phyloP scores from a whole-genome alignment of 139 green algal species.

The Chlamydomonas schloesseri region DNA sequence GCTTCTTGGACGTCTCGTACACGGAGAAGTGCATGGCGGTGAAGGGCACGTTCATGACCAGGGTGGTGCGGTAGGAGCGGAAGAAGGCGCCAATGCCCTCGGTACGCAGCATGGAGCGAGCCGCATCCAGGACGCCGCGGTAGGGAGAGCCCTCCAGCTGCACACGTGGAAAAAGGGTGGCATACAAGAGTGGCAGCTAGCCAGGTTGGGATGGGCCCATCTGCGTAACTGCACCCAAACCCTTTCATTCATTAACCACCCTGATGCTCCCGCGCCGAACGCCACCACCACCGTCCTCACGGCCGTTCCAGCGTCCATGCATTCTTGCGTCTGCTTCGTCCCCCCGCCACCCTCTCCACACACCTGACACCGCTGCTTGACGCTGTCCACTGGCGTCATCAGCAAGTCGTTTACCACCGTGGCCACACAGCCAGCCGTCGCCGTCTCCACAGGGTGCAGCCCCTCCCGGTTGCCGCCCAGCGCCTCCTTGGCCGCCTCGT shows the following conservation, averaged over 20 bases:
- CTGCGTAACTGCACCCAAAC: too few species aligned
- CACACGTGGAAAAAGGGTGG: too few species aligned
- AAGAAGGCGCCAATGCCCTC: constrained; percentile 92
- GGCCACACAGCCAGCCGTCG: constrained; percentile 77
- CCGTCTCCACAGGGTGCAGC: constrained; percentile 71
- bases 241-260: too few species aligned
- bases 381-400: constrained; percentile 90
- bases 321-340: too few species aligned
- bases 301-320: too few species aligned
- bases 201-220: too few species aligned
- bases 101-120: constrained; percentile 63
- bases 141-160: constrained; percentile 55
- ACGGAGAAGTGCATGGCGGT: constrained; percentile 93
- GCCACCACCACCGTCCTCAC: too few species aligned
- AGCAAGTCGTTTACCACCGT: constrained; percentile 90
- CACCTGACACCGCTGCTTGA: constrained; percentile 96
- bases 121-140: constrained; percentile 72
- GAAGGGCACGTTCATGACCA: constrained; percentile 98
- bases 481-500: constrained; percentile 89
- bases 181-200: too few species aligned
- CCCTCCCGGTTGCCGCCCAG: constrained; percentile 72
- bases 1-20: constrained; percentile 93
- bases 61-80: constrained; percentile 83
- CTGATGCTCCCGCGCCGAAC: too few species aligned
- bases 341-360: neutral